Conservation (phyloP, 1,139 yeast species). For the Sugiyamaella japonica region DNA sequence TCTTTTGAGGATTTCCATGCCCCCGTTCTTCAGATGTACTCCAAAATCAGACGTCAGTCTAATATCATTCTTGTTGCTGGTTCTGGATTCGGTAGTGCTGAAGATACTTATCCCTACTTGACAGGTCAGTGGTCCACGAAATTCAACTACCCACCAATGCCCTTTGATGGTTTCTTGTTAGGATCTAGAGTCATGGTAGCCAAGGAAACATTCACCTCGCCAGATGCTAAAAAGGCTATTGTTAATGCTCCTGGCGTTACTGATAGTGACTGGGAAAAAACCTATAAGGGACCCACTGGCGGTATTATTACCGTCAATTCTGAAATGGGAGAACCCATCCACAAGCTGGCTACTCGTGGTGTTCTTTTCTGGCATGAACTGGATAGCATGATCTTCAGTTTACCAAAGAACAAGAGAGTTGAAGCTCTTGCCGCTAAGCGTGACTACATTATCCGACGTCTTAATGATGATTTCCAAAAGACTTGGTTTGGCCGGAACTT, state of each 20-base stretch:
- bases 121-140: conserved; percentile 92
- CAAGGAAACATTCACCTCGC: conserved; percentile 91
- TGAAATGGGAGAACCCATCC: conserved; percentile 99
- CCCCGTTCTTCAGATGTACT: conserved; percentile 92
- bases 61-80: conserved; percentile 94
- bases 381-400: conserved; percentile 87
- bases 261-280: conserved; percentile 87
- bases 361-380: conserved; percentile 91
- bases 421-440: conserved; percentile 82
- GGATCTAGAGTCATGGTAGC: conserved; percentile 99
- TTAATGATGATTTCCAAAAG: conserved; percentile 94
- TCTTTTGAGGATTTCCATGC: conserved; percentile 99
- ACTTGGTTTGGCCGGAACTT: conserved; percentile 92
- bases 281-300: conserved; percentile 94
- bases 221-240: conserved; percentile 90
- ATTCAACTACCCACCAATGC: conserved; percentile 96
- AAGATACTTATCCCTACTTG: conserved; percentile 94
- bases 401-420: conserved; percentile 85
- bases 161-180: conserved; percentile 93
- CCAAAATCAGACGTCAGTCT: conserved; percentile 87
- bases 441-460: conserved; percentile 77
- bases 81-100: conserved; percentile 96
- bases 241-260: conserved; percentile 87
- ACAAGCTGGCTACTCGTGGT: conserved; percentile 97
- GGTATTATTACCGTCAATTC: conserved; percentile 95